Evolutionary conservation across 441 rosid genomes (phyloP).

Genomic region (Adansonia grandidieri): DNA sequence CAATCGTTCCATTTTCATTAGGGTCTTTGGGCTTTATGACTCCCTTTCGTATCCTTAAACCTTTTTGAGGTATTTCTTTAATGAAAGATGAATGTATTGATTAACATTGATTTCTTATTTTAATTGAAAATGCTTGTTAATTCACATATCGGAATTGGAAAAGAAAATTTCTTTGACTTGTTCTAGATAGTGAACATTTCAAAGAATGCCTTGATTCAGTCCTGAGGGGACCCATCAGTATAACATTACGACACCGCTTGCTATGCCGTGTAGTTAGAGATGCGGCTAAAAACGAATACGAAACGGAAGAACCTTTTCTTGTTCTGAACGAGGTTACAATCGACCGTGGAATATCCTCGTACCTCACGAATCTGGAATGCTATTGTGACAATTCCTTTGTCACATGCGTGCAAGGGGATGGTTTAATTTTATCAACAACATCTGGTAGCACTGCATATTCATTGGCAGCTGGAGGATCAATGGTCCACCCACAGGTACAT

Average conservation of each 20-base stretch:
- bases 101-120: background rate
- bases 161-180: constrained; percentile 50
- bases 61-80: constrained; percentile 18
- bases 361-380: constrained; percentile 95
- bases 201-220: constrained; percentile 76
- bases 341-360: constrained; percentile 94
- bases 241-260: constrained; percentile 87
- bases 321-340: constrained; percentile 96
- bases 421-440: constrained; percentile 95
- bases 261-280: constrained; percentile 84
- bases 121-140: constrained; percentile 33
- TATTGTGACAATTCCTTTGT: constrained; percentile 92
- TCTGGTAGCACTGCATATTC: constrained; percentile 99
- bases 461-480: constrained; percentile 98
- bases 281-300: constrained; percentile 71
- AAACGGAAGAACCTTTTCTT: constrained; percentile 76
- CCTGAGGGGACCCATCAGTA: constrained; percentile 86
- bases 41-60: constrained; percentile 69
- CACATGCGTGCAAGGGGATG: constrained; percentile 97
- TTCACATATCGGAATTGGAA: constrained; percentile 21
- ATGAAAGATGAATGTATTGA: background rate
- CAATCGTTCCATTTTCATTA: constrained; percentile 87
- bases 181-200: constrained; percentile 83
- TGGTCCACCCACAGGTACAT: constrained; percentile 98
- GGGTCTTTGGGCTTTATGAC: constrained; percentile 97